phyloP scores from a whole-genome alignment of 371 early-diverging fungal species.

The Mycotypha africana region DNA sequence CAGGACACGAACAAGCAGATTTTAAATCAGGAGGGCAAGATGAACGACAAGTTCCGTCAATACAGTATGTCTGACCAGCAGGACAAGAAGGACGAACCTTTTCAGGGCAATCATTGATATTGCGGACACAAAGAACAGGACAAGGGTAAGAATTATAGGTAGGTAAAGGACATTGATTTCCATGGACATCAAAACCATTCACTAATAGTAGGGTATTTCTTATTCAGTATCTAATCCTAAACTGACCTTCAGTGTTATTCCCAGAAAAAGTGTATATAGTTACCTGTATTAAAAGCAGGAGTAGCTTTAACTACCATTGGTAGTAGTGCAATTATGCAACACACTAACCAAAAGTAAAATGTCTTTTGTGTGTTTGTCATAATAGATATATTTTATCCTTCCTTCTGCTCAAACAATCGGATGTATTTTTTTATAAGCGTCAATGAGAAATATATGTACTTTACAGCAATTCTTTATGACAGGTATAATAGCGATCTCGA shows the following conservation, averaged over 20 bases:
- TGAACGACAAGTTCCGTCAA: slow-evolving; percentile 40
- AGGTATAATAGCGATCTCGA: too few species aligned
- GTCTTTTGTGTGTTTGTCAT: slow-evolving; percentile 31
- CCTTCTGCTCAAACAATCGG: too few species aligned
- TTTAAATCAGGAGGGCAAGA: slow-evolving; percentile 22
- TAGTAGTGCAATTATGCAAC: slow-evolving; percentile 12
- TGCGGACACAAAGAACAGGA: slow-evolving; percentile 40
- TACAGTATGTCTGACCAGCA: slow-evolving; percentile 34
- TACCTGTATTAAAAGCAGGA: slow-evolving; percentile 4
- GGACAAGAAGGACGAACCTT: slow-evolving; percentile 22
- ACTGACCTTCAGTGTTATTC: not conserved
- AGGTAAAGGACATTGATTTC: slow-evolving; percentile 35
- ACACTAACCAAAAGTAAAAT: slow-evolving; percentile 67
- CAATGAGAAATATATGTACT: too few species aligned
- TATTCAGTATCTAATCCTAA: not conserved
- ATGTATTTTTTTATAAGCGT: too few species aligned
- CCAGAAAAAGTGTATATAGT: not conserved
- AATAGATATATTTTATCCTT: too few species aligned
- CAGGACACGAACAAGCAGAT: slow-evolving; percentile 31
- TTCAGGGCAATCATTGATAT: slow-evolving; percentile 26
- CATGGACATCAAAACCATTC: slow-evolving; percentile 38
- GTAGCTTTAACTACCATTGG: slow-evolving; percentile 19
- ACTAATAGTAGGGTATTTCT: too few species aligned
- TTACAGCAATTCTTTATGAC: too few species aligned
- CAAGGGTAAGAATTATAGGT: slow-evolving; percentile 30